These are phyloP conservation scores for Fraxinus latifolia DNA, from an alignment of 305 asterid genomes.

Conservation along the genomic window DNA sequence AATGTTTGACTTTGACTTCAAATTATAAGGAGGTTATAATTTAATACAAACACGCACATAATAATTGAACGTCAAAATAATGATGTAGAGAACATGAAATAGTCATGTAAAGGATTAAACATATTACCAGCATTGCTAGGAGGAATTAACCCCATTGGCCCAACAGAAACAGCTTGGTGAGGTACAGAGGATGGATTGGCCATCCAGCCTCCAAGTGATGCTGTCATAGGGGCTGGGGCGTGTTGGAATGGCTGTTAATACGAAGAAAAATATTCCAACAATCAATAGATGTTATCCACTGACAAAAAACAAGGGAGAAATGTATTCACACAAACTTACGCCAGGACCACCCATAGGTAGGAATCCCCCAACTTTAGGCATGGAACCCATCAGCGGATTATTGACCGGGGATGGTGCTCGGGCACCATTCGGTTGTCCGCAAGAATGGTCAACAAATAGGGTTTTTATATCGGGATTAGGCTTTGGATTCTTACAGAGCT, in stretches of 20 bases:
- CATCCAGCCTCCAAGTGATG: slow-evolving; percentile 65
- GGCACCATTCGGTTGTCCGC: slow-evolving; percentile 57
- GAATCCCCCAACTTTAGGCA: slow-evolving; percentile 52
- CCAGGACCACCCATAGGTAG: slow-evolving; percentile 49
- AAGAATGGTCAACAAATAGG: slow-evolving; percentile 65
- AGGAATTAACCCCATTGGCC: slow-evolving; percentile 19
- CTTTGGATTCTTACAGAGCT: slow-evolving; percentile 67
- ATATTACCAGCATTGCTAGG: slow-evolving; percentile 40
- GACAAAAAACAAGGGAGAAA: not conserved
- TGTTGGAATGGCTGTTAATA: slow-evolving; percentile 49
- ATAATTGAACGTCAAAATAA: not conserved
- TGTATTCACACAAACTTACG: slow-evolving; percentile 38
- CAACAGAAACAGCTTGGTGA: slow-evolving; percentile 48
- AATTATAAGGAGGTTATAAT: not conserved
- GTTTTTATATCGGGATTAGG: slow-evolving; percentile 67
- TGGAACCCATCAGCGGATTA: slow-evolving; percentile 39
- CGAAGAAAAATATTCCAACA: not conserved
- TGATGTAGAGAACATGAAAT: not conserved
- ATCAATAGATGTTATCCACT: not conserved
- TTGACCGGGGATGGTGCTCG: slow-evolving; percentile 53
- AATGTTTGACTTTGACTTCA: not conserved
- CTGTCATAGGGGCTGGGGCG: slow-evolving; percentile 39
- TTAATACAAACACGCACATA: not conserved
- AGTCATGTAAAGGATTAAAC: not conserved
- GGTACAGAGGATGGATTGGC: slow-evolving; percentile 44